Evolutionary conservation across 2,329 filamentous ascomycete species (phyloP), one percentile per base, ranked within the genome.

Genomic region (Cytospora chrysosperma): DNA sequence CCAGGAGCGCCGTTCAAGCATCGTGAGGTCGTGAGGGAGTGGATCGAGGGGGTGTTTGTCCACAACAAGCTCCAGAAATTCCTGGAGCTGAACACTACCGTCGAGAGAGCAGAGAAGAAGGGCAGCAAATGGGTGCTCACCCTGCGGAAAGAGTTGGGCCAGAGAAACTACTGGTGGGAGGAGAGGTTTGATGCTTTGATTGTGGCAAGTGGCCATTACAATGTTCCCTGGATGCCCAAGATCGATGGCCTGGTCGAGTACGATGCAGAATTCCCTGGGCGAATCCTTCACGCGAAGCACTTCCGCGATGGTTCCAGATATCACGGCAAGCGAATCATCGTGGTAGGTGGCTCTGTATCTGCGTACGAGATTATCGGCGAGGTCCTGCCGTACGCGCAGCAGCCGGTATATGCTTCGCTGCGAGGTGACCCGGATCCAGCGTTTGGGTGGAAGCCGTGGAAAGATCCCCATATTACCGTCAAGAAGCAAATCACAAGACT

Each of bases 281-380:
- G 70, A 2, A 73, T 80, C 10, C 66, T 75, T 21, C 79, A 81
- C 63, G 74, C 78, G 69, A 86, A 86, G 68, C 78, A 82, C 65
- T 86, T 78, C 62, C 76, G 83, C 0, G 78, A 79, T 0, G 72
- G 76, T 12, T 67, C 70, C 68, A 30, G 76, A 69, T 26, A 84
- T 83, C 75, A 80, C 81, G 58, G 62, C 72, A 62, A 28, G 81
- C 77, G 72, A 67, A 80, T 87, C 0, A 72, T 88, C 1, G 80
- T 86, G 0, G 79, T 88, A 8, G 85, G 85, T 0, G 85, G 79
- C 12, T 84, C 81, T 1, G 82, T 86, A 9, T 87, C 84, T 0
- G 82, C 83, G 0, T 78, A 83, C 53, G 86, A 88, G 67, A 82
- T 85, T 2, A 75, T 82, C 1, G 79, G 82, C 62, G 82, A 85